Percentiles rank a stretch among this genome's conserved stretches.
phyloP scores from a whole-genome alignment of 352 stramenopile species.

The Elongisporangium undulatum region DNA sequence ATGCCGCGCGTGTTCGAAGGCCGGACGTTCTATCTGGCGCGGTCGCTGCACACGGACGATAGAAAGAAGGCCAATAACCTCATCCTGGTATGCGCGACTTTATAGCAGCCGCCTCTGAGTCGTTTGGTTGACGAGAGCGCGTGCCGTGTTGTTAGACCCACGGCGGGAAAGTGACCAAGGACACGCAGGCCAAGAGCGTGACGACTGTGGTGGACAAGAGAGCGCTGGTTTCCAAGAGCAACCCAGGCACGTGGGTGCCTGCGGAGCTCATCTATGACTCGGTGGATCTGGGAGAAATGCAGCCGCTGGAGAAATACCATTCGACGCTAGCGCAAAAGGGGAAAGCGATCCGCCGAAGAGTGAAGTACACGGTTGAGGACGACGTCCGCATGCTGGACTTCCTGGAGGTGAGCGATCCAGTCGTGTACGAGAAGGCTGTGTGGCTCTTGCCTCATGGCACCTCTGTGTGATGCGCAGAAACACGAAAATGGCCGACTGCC shows the following conservation, averaged over 20 bases:
- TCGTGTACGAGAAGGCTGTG: not conserved
- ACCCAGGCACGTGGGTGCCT: constrained; percentile 23
- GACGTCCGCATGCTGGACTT: constrained; percentile 50
- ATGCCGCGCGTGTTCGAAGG: constrained; percentile 19
- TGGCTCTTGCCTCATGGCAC: not conserved
- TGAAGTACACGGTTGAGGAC: constrained; percentile 33
- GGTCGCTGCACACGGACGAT: constrained; percentile 14
- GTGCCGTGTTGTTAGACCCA: constrained; percentile 10
- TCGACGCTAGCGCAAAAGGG: constrained; percentile 8
- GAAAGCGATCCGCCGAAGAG: constrained; percentile 1
- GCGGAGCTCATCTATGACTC: constrained; percentile 48
- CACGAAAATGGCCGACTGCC: constrained; percentile 2
- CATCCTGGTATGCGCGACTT: constrained; percentile 13
- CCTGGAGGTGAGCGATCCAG: constrained; percentile 11
- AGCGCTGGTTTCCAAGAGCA: not conserved
- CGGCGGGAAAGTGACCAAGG: constrained; percentile 22
- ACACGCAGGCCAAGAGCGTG: not conserved
- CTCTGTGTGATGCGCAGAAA: not conserved
- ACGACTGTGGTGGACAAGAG: not conserved
- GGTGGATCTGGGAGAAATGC: constrained; percentile 23
- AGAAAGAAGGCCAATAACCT: constrained; percentile 17
- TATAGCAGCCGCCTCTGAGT: not conserved
- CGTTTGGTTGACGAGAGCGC: not conserved
- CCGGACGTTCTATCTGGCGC: constrained; percentile 36
- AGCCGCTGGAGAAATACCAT: constrained; percentile 25